These are phyloP conservation scores for Geotrichum europaeum DNA, from an alignment of 1,139 yeast species.

Conservation along the genomic window DNA sequence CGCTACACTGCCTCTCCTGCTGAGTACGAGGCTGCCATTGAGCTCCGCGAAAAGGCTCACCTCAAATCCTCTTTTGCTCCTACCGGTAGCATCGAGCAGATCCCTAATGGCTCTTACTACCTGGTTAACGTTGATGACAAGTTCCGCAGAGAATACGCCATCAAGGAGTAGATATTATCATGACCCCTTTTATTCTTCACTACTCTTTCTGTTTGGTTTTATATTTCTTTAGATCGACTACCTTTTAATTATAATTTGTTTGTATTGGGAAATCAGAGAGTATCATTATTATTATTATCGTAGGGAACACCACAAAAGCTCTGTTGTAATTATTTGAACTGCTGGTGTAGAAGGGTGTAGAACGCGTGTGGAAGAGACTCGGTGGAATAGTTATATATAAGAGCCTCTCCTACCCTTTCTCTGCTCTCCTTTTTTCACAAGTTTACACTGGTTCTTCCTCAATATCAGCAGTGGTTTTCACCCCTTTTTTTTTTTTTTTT, in stretches of 20 bases:
- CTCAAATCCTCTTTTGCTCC: slow-evolving; percentile 76
- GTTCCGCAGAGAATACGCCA: slow-evolving; percentile 73
- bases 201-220: not conserved
- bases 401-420: not conserved
- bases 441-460: not conserved
- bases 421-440: not conserved
- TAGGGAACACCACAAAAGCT: not conserved
- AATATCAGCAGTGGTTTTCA: not conserved
- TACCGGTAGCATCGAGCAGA: slow-evolving; percentile 64
- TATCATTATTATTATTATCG: not conserved
- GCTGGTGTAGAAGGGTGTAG: not conserved
- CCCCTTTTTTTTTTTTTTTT: not conserved
- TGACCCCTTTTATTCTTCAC: not conserved
- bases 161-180: slow-evolving; percentile 43
- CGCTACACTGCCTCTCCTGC: slow-evolving; percentile 68
- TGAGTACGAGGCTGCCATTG: slow-evolving; percentile 76
- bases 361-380: not conserved
- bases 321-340: not conserved
- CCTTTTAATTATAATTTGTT: not conserved
- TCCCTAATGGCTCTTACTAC: slow-evolving; percentile 76
- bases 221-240: not conserved
- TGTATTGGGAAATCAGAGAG: not conserved
- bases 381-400: not conserved
- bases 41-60: slow-evolving; percentile 83
- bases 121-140: slow-evolving; percentile 79